These are phyloP conservation scores for Skeletonema potamos DNA, from an alignment of 108 stramenopile species.

Conservation along the genomic window DNA sequence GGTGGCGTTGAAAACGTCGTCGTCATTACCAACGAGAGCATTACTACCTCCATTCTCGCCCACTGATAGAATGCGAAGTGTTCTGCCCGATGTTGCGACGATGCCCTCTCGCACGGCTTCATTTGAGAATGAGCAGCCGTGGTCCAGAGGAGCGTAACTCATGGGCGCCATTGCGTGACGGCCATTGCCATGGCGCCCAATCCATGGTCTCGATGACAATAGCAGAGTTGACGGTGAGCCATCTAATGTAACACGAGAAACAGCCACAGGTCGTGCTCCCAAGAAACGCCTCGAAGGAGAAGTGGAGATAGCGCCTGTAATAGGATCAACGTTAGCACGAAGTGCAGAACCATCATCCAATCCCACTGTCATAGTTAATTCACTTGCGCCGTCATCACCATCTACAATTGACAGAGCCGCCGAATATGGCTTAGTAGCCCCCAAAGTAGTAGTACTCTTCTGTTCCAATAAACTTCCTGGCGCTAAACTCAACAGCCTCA, in stretches of 20 bases:
- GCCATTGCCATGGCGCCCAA: slow-evolving; percentile 67
- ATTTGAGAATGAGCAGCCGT: slow-evolving; percentile 89
- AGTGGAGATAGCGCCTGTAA: slow-evolving; percentile 88
- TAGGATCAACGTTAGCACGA: slow-evolving; percentile 81
- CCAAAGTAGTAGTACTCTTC: slow-evolving; percentile 61
- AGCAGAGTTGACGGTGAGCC: slow-evolving; percentile 78
- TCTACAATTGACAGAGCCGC: slow-evolving; percentile 40
- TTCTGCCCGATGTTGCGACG: slow-evolving; percentile 92
- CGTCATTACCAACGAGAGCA: slow-evolving; percentile 67
- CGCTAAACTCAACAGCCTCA: slow-evolving; percentile 88
- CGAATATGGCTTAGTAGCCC: slow-evolving; percentile 69
- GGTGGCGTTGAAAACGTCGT: slow-evolving; percentile 90
- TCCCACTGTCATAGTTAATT: slow-evolving; percentile 83
- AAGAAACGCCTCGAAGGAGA: slow-evolving; percentile 90
- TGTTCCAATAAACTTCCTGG: slow-evolving; percentile 61
- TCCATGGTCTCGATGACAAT: slow-evolving; percentile 94
- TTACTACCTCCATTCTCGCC: slow-evolving; percentile 55
- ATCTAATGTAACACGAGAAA: slow-evolving; percentile 80
- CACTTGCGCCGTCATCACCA: slow-evolving; percentile 39
- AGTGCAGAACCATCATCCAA: slow-evolving; percentile 90
- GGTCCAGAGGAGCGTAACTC: slow-evolving; percentile 91
- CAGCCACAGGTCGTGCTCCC: slow-evolving; percentile 89
- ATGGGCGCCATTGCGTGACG: slow-evolving; percentile 90
- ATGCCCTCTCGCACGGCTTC: slow-evolving; percentile 93
- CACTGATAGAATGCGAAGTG: slow-evolving; percentile 89